Conservation (phyloP, 2,329 filamentous ascomycete genomes). For the Botryotinia convoluta region DNA sequence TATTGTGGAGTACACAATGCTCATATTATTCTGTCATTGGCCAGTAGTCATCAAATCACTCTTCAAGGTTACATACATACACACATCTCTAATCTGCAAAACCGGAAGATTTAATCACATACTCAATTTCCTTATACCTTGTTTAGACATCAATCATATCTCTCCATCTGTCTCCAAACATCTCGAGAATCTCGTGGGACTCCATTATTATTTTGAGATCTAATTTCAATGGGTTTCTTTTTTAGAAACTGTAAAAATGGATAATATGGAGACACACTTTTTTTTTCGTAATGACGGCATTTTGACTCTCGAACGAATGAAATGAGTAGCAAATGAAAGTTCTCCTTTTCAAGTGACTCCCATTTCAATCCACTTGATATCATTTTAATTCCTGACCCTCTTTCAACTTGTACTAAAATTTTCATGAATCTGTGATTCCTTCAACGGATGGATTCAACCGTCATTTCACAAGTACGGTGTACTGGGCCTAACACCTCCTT, state of each 20-base stretch:
- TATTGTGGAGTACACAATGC: neutral
- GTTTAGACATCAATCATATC: slow-evolving; percentile 2
- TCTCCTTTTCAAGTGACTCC: neutral
- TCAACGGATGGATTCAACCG: slow-evolving; percentile 14
- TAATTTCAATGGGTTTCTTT: slow-evolving; percentile 5
- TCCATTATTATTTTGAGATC: slow-evolving; percentile 12
- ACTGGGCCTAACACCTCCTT: neutral
- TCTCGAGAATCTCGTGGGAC: slow-evolving; percentile 7
- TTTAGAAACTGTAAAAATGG: neutral
- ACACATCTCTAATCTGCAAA: neutral
- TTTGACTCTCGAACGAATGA: slow-evolving; percentile 6
- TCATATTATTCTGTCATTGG: neutral
- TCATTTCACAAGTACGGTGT: neutral
- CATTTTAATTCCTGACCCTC: neutral
- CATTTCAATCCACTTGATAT: slow-evolving; percentile 3
- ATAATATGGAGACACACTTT: neutral
- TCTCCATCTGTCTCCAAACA: neutral
- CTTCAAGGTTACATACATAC: neutral
- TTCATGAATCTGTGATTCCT: neutral
- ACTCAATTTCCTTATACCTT: slow-evolving; percentile 6
- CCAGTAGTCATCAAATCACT: neutral
- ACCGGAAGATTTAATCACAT: neutral
- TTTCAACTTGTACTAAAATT: neutral
- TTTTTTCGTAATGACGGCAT: slow-evolving; percentile 5
- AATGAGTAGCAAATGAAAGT: neutral